Evolutionary conservation across 73 alveolate species (phyloP).

Genomic region (Uronychia setigera): DNA sequence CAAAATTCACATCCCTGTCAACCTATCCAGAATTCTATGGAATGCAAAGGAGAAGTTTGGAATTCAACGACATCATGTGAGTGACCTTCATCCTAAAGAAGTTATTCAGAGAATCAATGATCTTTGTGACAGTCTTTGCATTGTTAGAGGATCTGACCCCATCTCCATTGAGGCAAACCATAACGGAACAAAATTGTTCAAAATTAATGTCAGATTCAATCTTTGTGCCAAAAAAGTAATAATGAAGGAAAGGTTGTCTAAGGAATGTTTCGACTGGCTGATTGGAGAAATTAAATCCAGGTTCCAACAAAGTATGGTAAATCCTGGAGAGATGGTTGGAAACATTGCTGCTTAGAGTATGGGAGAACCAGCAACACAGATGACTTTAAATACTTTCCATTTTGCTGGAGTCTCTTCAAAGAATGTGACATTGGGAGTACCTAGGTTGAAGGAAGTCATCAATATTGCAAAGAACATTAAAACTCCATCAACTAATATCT

Average conservation of each 20-base stretch:
- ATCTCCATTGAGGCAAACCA: conserved; percentile 75
- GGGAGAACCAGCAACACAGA: conserved; percentile 99
- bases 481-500: conserved; percentile 95
- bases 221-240: conserved; percentile 81
- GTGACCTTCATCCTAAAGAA: conserved; percentile 82
- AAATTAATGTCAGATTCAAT: conserved; percentile 85
- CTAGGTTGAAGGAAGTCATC: conserved; percentile 97
- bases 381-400: conserved; percentile 99
- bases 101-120: conserved; percentile 69
- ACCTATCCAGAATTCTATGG: conserved; percentile 84
- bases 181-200: conserved; percentile 86
- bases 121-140: conserved; percentile 63
- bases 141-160: conserved; percentile 73
- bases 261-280: conserved; percentile 91
- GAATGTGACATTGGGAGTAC: conserved; percentile 99
- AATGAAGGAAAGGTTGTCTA: conserved; percentile 82
- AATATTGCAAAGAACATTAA: conserved; percentile 96
- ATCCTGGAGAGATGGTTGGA: conserved; percentile 98
- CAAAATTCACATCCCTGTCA: conserved; percentile 92
- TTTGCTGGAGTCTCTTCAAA: conserved; percentile 99
- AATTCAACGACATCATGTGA: conserved; percentile 58
- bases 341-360: conserved; percentile 95
- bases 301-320: conserved; percentile 80
- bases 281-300: conserved; percentile 91
- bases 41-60: conserved; percentile 83